Percentiles rank a stretch among this genome's conserved stretches.
phyloP scores from a whole-genome alignment of 345 rosid genomes.

The Citrus hindsii region DNA sequence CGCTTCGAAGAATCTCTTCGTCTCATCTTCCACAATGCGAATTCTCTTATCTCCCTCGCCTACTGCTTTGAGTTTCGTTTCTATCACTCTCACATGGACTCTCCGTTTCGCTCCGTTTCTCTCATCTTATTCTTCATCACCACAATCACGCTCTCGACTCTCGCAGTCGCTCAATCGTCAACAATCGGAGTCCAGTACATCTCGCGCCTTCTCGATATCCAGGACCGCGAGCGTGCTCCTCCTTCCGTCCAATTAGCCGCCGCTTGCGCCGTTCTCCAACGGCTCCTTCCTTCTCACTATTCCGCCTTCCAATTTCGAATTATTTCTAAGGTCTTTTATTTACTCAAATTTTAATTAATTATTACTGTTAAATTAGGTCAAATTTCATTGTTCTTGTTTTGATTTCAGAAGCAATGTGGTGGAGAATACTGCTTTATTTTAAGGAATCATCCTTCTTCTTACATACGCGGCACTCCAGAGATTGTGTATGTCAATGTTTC shows the following conservation, averaged over 20 bases:
- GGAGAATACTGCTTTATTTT: slow-evolving; percentile 49
- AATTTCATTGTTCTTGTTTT: background rate
- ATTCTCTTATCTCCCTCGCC: background rate
- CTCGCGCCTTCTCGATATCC: slow-evolving; percentile 54
- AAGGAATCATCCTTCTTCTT: slow-evolving; percentile 31
- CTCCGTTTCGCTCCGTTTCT: slow-evolving; percentile 28
- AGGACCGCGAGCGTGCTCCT: slow-evolving; percentile 60
- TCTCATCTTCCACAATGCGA: slow-evolving; percentile 10
- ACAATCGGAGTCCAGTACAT: slow-evolving; percentile 60
- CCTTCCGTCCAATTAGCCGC: slow-evolving; percentile 57
- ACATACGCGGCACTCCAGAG: slow-evolving; percentile 31
- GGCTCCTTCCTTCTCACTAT: slow-evolving; percentile 56
- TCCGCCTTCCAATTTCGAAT: slow-evolving; percentile 52
- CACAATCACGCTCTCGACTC: background rate
- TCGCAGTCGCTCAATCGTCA: slow-evolving; percentile 29
- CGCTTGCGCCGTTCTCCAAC: slow-evolving; percentile 46
- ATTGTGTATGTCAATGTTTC: slow-evolving; percentile 32
- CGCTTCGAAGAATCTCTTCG: slow-evolving; percentile 1
- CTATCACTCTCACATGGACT: slow-evolving; percentile 24
- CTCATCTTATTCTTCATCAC: background rate
- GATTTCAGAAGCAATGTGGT: slow-evolving; percentile 44
- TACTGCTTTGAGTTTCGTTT: slow-evolving; percentile 7
- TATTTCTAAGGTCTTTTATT: slow-evolving; percentile 38
- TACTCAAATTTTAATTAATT: background rate
- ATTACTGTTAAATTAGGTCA: background rate